Conservation (phyloP, 139 green algal species). For the Chlamydomonas sp. region DNA sequence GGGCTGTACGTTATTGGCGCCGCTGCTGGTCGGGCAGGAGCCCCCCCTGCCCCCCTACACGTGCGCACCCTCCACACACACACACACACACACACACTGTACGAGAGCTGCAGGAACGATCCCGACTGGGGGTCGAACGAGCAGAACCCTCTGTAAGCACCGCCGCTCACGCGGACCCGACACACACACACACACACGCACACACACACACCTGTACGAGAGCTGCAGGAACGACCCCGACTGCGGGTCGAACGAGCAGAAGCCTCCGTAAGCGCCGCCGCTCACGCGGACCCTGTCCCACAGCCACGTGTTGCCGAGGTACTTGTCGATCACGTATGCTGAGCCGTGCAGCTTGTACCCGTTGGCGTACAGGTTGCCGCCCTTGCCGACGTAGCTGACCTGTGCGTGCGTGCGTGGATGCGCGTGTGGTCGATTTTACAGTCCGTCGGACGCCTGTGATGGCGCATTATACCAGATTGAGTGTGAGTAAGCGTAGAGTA, state of each 20-base stretch:
- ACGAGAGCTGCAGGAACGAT: slow-evolving; percentile 21
- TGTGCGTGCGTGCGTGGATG: too few species aligned
- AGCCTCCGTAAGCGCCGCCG: slow-evolving; percentile 96
- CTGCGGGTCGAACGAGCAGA: slow-evolving; percentile 95
- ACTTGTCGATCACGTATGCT: slow-evolving; percentile 94
- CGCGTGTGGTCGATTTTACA: too few species aligned
- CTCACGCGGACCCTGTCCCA: slow-evolving; percentile 93
- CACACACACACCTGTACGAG: slow-evolving; percentile 22
- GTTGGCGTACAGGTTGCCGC: slow-evolving; percentile 89
- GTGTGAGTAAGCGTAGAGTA: background rate
- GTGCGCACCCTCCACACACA: too few species aligned
- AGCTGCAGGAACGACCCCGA: slow-evolving; percentile 28
- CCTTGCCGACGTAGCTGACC: slow-evolving; percentile 99
- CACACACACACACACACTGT: too few species aligned
- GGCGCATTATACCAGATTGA: too few species aligned
- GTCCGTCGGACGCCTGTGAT: too few species aligned
- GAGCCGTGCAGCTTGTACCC: slow-evolving; percentile 86
- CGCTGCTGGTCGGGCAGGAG: too few species aligned
- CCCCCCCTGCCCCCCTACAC: too few species aligned
- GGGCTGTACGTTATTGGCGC: too few species aligned
- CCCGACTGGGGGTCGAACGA: slow-evolving; percentile 89
- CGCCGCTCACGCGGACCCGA: slow-evolving; percentile 86
- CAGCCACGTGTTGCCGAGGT: slow-evolving; percentile 90
- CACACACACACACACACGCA: too few species aligned
- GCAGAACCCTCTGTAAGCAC: slow-evolving; percentile 95